Evolutionary conservation across 148 eudicot genomes (phyloP), one percentile per base, ranked within the genome.

Genomic region (Rhododendron ferrugineum): DNA sequence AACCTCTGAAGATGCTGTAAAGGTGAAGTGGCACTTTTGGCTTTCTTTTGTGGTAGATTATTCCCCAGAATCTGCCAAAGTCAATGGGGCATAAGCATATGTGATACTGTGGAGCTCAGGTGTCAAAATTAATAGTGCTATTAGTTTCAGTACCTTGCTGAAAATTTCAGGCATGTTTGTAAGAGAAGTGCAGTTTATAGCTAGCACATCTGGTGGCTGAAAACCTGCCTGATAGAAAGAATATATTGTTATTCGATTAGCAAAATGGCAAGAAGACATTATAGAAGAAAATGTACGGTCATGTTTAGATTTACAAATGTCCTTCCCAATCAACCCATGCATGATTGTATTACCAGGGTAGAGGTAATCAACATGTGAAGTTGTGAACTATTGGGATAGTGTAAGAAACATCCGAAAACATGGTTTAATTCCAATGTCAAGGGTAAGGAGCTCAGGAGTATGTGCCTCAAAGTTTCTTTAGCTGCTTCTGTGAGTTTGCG

Each of bases 161-260:
- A 95, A 97, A 87, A 97, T 90, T 50, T 97, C 98, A 9, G 95
- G 88, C 0, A 94, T 88, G 73, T 88, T 93, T 32, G 92, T 79
- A 14, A 97, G 88, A 82, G 98, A 91, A 81, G 98, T 97, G 86
- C 99, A 97, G 83, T 94, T 95, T 88, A 97, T 85, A 60, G 91
- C 88, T 84, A 97, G 82, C 32, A 94, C 90, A 91, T 97, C 95
- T 5, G 95, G 98, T 56, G 90, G 88, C 85, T 87, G 90, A 85
- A 92, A 82, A 14, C 90, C 91, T 50, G 77, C 94, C 99, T 97
- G 94, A 26, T 22, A 37, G 78, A 68, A 85, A 54, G 44, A 88
- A 32, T 32, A 32, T 32, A 32, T 18, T 68, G 79, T 23, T 11
- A 15, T 72, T 37, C 40, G 23, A 50, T 81, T 52, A 42, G 83